phyloP scores from a whole-genome alignment of 306 rosid species.

The Vigna nakashimae region DNA sequence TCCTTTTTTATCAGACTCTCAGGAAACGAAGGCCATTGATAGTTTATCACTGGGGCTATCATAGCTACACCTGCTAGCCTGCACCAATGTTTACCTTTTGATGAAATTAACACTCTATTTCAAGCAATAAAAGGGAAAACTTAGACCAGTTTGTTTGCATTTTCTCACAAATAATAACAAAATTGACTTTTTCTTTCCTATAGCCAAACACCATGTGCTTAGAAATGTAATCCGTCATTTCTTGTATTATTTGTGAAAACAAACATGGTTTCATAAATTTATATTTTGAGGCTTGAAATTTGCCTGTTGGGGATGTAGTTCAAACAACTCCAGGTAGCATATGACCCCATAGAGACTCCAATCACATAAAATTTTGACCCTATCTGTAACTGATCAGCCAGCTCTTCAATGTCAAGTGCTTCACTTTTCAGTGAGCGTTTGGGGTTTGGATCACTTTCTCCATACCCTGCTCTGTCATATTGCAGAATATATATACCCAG shows the following conservation, averaged over 20 bases:
- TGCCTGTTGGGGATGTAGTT: conserved; percentile 86
- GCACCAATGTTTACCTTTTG: conserved; percentile 47
- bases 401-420: conserved; percentile 84
- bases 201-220: neutral
- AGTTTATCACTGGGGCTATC: conserved; percentile 83
- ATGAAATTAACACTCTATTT: conserved; percentile 16
- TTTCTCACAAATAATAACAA: neutral
- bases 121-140: neutral
- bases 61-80: conserved; percentile 89
- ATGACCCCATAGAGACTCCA: conserved; percentile 94
- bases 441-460: conserved; percentile 92
- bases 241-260: neutral
- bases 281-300: conserved; percentile 40
- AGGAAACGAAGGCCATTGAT: conserved; percentile 90
- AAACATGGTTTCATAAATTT: neutral
- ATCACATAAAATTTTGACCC: conserved; percentile 81
- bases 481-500: conserved; percentile 76
- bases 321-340: conserved; percentile 90
- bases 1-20: conserved; percentile 66
- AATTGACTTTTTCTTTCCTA: neutral
- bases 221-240: neutral
- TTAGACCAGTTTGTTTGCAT: neutral
- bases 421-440: conserved; percentile 75
- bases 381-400: conserved; percentile 78
- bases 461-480: conserved; percentile 91